Evolutionary conservation across 192 early-diverging fungal genomes (phyloP).

Genomic region (Coemansia erecta): DNA sequence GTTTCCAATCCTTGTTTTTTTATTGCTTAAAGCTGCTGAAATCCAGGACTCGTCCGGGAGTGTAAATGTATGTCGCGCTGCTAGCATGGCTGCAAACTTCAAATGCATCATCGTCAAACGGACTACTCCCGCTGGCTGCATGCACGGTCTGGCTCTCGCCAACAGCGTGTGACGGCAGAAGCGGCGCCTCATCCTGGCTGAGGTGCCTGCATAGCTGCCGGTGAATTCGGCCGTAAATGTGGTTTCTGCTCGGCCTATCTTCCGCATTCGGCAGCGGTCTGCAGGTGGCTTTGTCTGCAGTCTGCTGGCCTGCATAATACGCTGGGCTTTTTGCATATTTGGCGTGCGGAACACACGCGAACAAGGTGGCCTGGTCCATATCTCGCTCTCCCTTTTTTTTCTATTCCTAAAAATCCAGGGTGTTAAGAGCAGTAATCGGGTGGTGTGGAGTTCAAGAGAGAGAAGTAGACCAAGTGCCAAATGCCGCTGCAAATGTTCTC

Average conservation of each 20-base stretch:
- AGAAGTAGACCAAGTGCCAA: too few species aligned
- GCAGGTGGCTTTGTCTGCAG: background rate
- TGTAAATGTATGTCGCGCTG: too few species aligned
- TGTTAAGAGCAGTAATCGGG: too few species aligned
- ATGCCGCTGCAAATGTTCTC: too few species aligned
- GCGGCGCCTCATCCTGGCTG: background rate
- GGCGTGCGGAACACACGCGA: background rate
- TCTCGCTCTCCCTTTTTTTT: too few species aligned
- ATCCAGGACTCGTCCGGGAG: too few species aligned
- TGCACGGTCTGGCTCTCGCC: background rate
- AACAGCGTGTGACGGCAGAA: background rate
- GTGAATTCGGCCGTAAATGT: background rate
- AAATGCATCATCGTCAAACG: too few species aligned
- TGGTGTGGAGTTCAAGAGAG: too few species aligned
- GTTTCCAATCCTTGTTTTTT: background rate
- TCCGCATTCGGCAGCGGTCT: background rate
- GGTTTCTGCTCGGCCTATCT: background rate
- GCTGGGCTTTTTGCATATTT: constrained; percentile 2
- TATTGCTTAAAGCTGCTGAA: background rate
- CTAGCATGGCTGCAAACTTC: too few species aligned
- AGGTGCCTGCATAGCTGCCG: background rate
- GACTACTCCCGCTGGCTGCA: too few species aligned
- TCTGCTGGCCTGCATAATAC: background rate
- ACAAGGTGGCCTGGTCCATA: background rate
- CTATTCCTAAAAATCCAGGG: too few species aligned